Evolutionary conservation across 1,139 yeast genomes (phyloP).

Genomic region (Blastobotrys persicus): DNA sequence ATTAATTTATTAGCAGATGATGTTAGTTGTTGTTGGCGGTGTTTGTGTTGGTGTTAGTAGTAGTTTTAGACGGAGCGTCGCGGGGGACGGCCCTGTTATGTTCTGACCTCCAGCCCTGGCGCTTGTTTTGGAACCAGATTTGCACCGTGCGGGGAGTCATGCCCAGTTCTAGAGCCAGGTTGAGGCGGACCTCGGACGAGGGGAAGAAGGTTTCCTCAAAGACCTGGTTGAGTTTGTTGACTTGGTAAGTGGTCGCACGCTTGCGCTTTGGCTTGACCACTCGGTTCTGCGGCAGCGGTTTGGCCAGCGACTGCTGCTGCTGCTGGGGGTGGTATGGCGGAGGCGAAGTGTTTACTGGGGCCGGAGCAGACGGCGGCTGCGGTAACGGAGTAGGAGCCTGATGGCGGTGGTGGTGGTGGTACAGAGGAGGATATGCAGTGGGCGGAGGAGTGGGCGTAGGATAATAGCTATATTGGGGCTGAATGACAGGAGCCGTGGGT

Average conservation of each 20-base stretch:
- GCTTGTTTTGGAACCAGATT: conserved; percentile 41
- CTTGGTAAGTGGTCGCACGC: conserved; percentile 39
- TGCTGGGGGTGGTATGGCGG: conserved; percentile 9
- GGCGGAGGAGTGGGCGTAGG: conserved; percentile 17
- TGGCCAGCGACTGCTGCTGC: conserved; percentile 5
- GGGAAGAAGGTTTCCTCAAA: conserved; percentile 40
- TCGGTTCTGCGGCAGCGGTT: conserved; percentile 8
- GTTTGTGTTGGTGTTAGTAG: neutral
- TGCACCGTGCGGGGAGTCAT: conserved; percentile 43
- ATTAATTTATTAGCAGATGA: too few relatives aligned
- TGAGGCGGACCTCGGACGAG: conserved; percentile 37
- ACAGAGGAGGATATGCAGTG: conserved; percentile 8
- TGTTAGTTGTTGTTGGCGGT: conserved; percentile 7
- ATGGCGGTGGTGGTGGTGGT: conserved; percentile 6
- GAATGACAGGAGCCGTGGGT: neutral
- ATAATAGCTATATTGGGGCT: conserved; percentile 7
- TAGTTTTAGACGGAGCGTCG: conserved; percentile 20
- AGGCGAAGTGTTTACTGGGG: conserved; percentile 10
- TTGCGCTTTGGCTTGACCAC: conserved; percentile 37
- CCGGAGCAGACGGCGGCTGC: conserved; percentile 15
- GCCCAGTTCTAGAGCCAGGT: conserved; percentile 38
- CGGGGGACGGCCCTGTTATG: conserved; percentile 32
- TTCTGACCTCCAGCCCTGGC: conserved; percentile 40
- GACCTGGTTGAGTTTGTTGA: conserved; percentile 35
- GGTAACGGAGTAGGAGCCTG: neutral